Base-by-base conservation (phyloP, 2,329 filamentous ascomycete species). In the Plectosphaerella sp. region DNA sequence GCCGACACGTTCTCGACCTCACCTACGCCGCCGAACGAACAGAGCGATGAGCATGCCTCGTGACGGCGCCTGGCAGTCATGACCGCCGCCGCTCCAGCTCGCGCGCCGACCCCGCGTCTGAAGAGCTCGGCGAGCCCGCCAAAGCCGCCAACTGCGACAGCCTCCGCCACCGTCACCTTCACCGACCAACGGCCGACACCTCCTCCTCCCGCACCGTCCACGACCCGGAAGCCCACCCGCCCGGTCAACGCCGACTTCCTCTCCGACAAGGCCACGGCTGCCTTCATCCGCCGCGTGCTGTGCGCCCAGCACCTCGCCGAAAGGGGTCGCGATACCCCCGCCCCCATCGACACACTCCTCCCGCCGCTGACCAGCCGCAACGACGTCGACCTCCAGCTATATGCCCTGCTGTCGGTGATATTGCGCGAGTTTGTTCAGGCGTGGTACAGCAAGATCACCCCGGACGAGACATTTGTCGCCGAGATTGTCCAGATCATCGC, bases 331-430 rank as follows among this genome's bases (percentile, higher is more conserved):
- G 71, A 71, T 55, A 71, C 72, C 15, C 70, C 74, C n/a, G 68
- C 72, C 28, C 82, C 89, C 47, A 86, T 96, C 59, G 85, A 95
- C 54, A 88, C 92, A 60, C 75, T 96, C 43, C 76, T 99, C 45
- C 94, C 93, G 54, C 91, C 92, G 39, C 77, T 99, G 63, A 97
- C 93, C 47, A 96, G 91, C 73, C 91, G 91, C 49, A 96, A 96
- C 68, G 91, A 95, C 61, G 84, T 97, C 54, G 94, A 99, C 68
- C 74, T 95, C 52, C 89, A 99, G 71, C 80, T 99, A 5, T 99
- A 97, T 67, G 93, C 90, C 25, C 82, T 97, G 54, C 85, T 99
- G 55, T 89, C 94, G 49, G 88, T 97, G 54, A 84, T 97, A 56
- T 78, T 97, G 61, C 86, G 89, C 63, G 91, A 97, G 58, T 96